These are phyloP conservation scores for Rhododendron molle DNA, from an alignment of 148 eudicot genomes.

Conservation along the genomic window DNA sequence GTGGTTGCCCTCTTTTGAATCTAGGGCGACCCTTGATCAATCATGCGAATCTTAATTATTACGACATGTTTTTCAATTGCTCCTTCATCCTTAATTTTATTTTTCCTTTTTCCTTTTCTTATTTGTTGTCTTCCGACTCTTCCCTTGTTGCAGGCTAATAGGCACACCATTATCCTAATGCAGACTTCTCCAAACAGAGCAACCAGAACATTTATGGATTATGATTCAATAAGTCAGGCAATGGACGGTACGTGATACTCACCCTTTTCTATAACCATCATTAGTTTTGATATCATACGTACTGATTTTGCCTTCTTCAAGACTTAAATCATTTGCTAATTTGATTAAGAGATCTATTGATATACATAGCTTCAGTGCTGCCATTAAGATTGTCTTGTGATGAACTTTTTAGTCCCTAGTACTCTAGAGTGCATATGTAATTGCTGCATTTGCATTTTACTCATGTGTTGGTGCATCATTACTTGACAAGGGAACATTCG, in stretches of 20 bases:
- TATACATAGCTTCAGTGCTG: neutral
- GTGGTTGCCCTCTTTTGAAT: neutral
- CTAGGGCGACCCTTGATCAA: neutral
- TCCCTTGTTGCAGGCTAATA: constrained; percentile 55
- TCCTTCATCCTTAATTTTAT: neutral
- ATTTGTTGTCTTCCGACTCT: neutral
- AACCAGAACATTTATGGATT: constrained; percentile 89
- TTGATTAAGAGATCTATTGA: neutral
- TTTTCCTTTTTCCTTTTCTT: neutral
- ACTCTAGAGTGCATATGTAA: neutral
- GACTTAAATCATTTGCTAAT: neutral
- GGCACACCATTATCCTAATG: constrained; percentile 91
- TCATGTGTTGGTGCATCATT: neutral
- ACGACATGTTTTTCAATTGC: neutral
- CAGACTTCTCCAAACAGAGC: constrained; percentile 76
- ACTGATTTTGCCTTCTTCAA: neutral
- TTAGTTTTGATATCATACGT: neutral
- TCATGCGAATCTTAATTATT: neutral
- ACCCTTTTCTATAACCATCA: neutral
- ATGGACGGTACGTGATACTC: constrained; percentile 57
- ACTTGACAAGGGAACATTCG: neutral
- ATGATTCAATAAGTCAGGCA: constrained; percentile 76
- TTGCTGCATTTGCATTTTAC: neutral
- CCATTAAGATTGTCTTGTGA: neutral
- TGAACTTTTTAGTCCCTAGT: neutral